Evolutionary conservation across 768 basidiomycete species (phyloP), one percentile per base, ranked within the genome.

Genomic region (Scleroderma bovista): DNA sequence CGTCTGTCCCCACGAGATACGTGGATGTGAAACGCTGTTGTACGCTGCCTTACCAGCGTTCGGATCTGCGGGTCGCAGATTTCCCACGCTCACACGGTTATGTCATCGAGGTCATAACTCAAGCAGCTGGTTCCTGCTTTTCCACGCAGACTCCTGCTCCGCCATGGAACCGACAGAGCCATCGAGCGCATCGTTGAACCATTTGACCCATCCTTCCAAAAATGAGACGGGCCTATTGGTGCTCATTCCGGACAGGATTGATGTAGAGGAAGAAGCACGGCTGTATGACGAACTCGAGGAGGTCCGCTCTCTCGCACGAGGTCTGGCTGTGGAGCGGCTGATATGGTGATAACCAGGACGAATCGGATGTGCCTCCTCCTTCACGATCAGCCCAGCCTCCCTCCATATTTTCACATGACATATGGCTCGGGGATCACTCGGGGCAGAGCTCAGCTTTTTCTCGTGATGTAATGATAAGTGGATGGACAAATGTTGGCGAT

Each of bases 401-500:
- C 7, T 85, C 83, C 0, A 66, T 86, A 17, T 81, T 83, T 59
- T 84, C 83, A 0, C 74, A 72, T 13, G 85, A 86, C 40, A 88
- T 88, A 22, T 87, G 81, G 76, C 71, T 88, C 8, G 78, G 74
- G 0, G 84, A 87, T 53, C 79, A 79, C 50, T 72, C 71, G 0
- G 80, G 79, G 1, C 72, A 74, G 48, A 77, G 75, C 43, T 60
- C 63, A 1, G 71, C 76, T 2, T 88, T 88, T 57, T 79, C 86
- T 3, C 75, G 79, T 45, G 78, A 81, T 59, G 84, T 88, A 3
- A 71, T 72, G 44, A 82, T 88, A 17, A 71, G 70, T 10, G 86
- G 85, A 0, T 88, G 86, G 86, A 83, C 80, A 16, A 80, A 74
- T 53, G 86, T 88, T 7, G 85, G 85, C 1, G 86, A 86, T 56